Percentiles rank a stretch among this genome's conserved stretches.
Conservation (phyloP, 169 alveolate species). For the Cryptosporidium sp. region DNA sequence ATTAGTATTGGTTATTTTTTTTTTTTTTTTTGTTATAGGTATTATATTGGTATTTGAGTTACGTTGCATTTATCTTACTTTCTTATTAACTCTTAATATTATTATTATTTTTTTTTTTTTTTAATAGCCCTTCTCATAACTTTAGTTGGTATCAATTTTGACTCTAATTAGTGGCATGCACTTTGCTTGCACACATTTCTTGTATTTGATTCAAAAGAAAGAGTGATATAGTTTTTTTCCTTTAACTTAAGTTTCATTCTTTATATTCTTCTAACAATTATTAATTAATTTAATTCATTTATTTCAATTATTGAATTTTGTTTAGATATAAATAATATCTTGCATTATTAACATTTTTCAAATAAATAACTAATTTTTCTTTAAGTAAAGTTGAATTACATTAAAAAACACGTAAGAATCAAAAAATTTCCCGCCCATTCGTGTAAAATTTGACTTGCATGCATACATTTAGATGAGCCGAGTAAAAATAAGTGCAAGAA, state of each 20-base stretch:
- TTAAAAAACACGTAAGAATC: background rate
- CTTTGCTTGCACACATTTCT: background rate
- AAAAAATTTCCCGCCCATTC: slow-evolving; percentile 3
- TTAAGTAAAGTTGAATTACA: background rate
- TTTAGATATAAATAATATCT: too few relatives aligned
- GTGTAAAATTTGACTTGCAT: slow-evolving; percentile 23
- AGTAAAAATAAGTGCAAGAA: too few relatives aligned
- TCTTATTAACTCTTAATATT: background rate
- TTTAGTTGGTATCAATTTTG: too few relatives aligned
- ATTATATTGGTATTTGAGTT: background rate
- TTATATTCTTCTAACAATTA: too few relatives aligned
- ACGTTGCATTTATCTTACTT: background rate
- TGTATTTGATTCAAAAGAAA: too few relatives aligned
- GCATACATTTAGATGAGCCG: slow-evolving; percentile 3
- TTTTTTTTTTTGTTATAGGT: background rate
- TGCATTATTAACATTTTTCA: too few relatives aligned
- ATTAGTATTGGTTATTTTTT: slow-evolving; percentile 13
- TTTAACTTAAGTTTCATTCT: too few relatives aligned
- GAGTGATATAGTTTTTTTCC: background rate
- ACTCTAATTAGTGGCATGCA: background rate
- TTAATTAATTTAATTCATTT: too few relatives aligned
- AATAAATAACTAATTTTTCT: too few relatives aligned
- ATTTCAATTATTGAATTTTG: too few relatives aligned
- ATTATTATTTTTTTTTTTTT: background rate
- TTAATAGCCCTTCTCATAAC: background rate